phyloP scores from a whole-genome alignment of 2,329 filamentous ascomycete species.

The Golovinomyces cichoracearum region DNA sequence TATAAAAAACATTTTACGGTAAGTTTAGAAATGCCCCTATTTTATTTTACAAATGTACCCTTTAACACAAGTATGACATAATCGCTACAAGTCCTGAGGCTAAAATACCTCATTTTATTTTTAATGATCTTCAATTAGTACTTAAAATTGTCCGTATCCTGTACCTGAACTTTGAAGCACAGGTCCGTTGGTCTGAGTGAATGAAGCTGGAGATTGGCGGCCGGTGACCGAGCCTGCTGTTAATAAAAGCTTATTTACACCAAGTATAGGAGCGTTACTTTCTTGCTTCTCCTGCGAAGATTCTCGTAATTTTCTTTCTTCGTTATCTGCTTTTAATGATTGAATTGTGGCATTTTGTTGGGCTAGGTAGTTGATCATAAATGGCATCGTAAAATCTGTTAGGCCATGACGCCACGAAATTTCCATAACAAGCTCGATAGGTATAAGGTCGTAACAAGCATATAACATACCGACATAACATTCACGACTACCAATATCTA shows the following conservation, averaged over 20 bases:
- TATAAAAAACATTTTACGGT: too few species aligned
- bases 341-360: conserved; percentile 76
- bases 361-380: conserved; percentile 94
- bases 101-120: not conserved
- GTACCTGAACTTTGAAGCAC: conserved; percentile 69
- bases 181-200: conserved; percentile 63
- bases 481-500: conserved; percentile 94
- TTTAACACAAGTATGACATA: not conserved
- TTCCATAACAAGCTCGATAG: conserved; percentile 76
- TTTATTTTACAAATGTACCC: not conserved
- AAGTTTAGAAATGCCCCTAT: not conserved
- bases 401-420: conserved; percentile 91
- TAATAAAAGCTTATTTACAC: conserved; percentile 73
- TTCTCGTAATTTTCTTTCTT: conserved; percentile 64
- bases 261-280: conserved; percentile 79
- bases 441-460: conserved; percentile 90
- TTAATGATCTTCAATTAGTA: not conserved
- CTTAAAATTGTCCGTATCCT: conserved; percentile 15
- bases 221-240: conserved; percentile 51
- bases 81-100: not conserved
- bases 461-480: conserved; percentile 99
- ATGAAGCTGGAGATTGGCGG: conserved; percentile 32
- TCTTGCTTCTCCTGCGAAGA: conserved; percentile 55
- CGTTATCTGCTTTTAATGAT: conserved; percentile 76
- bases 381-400: conserved; percentile 95